Base-by-base conservation (phyloP, 495 filamentous ascomycete genomes). In the Neurospora sp. region DNA sequence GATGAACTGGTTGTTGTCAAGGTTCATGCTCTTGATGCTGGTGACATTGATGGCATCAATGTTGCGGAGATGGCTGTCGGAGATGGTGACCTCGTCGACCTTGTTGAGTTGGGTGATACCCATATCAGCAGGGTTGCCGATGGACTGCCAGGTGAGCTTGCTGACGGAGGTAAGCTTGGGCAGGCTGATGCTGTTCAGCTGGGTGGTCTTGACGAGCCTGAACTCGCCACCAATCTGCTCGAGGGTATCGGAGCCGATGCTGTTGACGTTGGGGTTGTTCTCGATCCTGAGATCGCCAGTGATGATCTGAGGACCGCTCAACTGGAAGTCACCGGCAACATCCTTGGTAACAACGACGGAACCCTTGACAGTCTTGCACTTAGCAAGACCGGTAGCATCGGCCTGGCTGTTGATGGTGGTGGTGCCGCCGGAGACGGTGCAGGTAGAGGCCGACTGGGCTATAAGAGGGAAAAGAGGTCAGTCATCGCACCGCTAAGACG, bases 1-100 rank as follows among this genome's bases (percentile, higher is more conserved):
- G 74, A 97, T 82, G 73, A 87, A 86, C 42, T 80, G 83, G 88
- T 97, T 97, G 87, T 95, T 94, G 85, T 92, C 90, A 85, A 97
- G 88, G 76, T 93, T 84, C 80, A 96, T 87, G 59, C 79, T 83
- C 23, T 83, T 83, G 38, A 91, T 86, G 37, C 83, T 85, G 70
- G 86, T 76, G 73, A 98, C 84, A 79, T 92, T 90, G 81, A 99
- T 92, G 81, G 93, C 93, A 74, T 90, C 82, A 42, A 99, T 87
- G 74, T 83, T 87, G 78, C 80, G 85, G 74, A 98, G 87, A 79
- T 89, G 86, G 71, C 96, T 98, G 85, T 98, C 94, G 79, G 89
- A 87, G 82, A 99, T 94, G 41, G 81, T 79, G 70, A 98, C 86
- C 59, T 83, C 86, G 46, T 82, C 80, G 42, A 92, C 93, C 79